phyloP scores from a whole-genome alignment of 495 filamentous ascomycete genomes.

The Apodospora peruviana region DNA sequence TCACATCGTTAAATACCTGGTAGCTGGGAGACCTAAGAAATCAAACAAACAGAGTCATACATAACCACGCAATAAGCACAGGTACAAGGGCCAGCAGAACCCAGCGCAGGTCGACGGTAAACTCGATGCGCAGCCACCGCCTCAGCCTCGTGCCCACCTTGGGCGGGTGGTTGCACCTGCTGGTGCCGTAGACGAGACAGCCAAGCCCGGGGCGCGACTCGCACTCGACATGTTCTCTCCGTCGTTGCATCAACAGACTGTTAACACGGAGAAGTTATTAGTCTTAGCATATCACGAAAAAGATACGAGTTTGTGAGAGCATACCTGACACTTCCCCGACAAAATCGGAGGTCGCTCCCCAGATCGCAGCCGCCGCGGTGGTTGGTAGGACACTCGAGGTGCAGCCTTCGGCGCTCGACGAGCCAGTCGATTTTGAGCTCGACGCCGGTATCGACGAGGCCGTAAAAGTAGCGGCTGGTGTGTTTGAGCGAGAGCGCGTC shows the following conservation, averaged over 20 bases:
- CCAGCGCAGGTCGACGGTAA: conserved; percentile 30
- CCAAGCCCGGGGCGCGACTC: conserved; percentile 46
- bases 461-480: conserved; percentile 55
- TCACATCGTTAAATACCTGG: no score
- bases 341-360: conserved; percentile 47
- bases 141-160: conserved; percentile 24
- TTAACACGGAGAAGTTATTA: background rate
- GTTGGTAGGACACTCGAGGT: conserved; percentile 47
- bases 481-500: conserved; percentile 59
- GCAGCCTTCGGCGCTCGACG: conserved; percentile 48
- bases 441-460: conserved; percentile 60
- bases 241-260: conserved; percentile 47
- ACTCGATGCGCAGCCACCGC: conserved; percentile 24
- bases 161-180: conserved; percentile 30
- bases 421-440: conserved; percentile 63
- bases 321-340: conserved; percentile 46
- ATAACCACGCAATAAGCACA: conserved; percentile 12
- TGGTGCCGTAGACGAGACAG: conserved; percentile 47
- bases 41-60: conserved; percentile 7
- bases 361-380: conserved; percentile 44
- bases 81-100: conserved; percentile 17
- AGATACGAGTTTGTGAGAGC: conserved; percentile 2
- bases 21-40: no score
- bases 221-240: conserved; percentile 49
- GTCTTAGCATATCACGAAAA: background rate